A percentile compares a stretch with the other conserved stretches of the same genome.
phyloP scores from a whole-genome alignment of 495 filamentous ascomycete genomes.

The Symbiotaphrina buchneri region DNA sequence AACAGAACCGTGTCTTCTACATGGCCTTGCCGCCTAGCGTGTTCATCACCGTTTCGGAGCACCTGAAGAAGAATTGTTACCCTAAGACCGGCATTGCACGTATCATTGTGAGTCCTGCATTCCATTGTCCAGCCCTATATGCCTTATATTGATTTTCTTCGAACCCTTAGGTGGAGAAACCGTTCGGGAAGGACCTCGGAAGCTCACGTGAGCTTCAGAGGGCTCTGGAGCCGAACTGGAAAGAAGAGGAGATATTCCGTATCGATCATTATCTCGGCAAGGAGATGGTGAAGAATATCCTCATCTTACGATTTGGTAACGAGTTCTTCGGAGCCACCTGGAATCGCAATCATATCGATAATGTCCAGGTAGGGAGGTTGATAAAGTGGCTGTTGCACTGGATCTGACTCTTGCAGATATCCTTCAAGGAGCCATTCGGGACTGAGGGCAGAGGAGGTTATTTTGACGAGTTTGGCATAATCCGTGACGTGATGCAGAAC shows the following conservation, averaged over 20 bases:
- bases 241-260: slow-evolving; percentile 97
- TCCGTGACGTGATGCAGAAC: slow-evolving; percentile 66
- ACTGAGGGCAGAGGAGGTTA: slow-evolving; percentile 98
- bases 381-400: slow-evolving; percentile 1
- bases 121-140: not conserved
- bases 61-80: slow-evolving; percentile 93
- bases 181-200: slow-evolving; percentile 88
- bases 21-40: slow-evolving; percentile 97
- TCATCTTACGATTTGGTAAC: slow-evolving; percentile 95
- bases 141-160: not conserved
- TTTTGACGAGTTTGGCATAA: slow-evolving; percentile 99
- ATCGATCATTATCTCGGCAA: slow-evolving; percentile 99
- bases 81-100: slow-evolving; percentile 72
- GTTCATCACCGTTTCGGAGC: slow-evolving; percentile 91
- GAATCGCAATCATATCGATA: slow-evolving; percentile 99
- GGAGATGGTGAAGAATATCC: slow-evolving; percentile 99
- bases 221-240: slow-evolving; percentile 94
- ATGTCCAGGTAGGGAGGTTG: slow-evolving; percentile 37
- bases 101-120: slow-evolving; percentile 58
- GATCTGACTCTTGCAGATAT: slow-evolving; percentile 31
- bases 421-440: slow-evolving; percentile 99
- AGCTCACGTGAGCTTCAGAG: slow-evolving; percentile 91
- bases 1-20: slow-evolving; percentile 91
- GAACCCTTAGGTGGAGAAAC: slow-evolving; percentile 70
- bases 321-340: slow-evolving; percentile 98